These are phyloP conservation scores for Candida dajiaensis DNA, from an alignment of 805 yeast genomes.

Conservation along the genomic window DNA sequence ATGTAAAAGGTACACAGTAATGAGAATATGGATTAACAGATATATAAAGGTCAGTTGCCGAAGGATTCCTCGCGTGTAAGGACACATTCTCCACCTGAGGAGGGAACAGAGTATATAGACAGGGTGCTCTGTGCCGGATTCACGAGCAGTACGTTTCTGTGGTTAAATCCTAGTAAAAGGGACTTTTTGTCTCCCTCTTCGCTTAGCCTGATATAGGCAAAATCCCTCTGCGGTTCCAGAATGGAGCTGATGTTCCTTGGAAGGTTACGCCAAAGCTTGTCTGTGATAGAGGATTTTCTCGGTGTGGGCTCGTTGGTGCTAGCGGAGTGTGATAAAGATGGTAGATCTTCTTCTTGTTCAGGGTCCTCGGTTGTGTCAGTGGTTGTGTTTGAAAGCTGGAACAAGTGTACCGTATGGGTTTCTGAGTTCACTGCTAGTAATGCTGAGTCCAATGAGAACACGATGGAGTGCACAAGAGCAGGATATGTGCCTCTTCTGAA, in stretches of 20 bases:
- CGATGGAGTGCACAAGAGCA: constrained; percentile 46
- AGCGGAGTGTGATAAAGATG: constrained; percentile 10
- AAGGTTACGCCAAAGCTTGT: constrained; percentile 20
- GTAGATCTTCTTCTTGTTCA: constrained; percentile 7
- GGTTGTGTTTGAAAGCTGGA: constrained; percentile 31
- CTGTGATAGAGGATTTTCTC: constrained; percentile 19
- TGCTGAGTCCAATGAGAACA: constrained; percentile 43
- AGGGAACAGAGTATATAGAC: constrained; percentile 51
- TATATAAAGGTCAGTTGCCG: background rate
- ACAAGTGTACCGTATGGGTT: constrained; percentile 62
- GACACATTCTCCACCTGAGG: constrained; percentile 62
- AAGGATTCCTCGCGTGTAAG: constrained; percentile 18
- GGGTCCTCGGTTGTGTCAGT: constrained; percentile 1
- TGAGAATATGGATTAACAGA: no score
- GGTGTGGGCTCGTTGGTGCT: background rate
- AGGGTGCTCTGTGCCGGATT: constrained; percentile 40
- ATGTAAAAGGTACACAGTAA: no score
- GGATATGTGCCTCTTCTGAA: constrained; percentile 77
- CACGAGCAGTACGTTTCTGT: constrained; percentile 17
- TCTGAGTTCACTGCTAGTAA: constrained; percentile 53
- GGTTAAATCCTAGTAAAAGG: constrained; percentile 15
- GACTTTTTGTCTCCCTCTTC: background rate
- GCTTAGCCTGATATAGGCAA: constrained; percentile 47
- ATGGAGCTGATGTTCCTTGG: constrained; percentile 39
- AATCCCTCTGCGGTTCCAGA: constrained; percentile 60